Base-by-base conservation (phyloP, 208 protist species). In the Leishmania major region DNA sequence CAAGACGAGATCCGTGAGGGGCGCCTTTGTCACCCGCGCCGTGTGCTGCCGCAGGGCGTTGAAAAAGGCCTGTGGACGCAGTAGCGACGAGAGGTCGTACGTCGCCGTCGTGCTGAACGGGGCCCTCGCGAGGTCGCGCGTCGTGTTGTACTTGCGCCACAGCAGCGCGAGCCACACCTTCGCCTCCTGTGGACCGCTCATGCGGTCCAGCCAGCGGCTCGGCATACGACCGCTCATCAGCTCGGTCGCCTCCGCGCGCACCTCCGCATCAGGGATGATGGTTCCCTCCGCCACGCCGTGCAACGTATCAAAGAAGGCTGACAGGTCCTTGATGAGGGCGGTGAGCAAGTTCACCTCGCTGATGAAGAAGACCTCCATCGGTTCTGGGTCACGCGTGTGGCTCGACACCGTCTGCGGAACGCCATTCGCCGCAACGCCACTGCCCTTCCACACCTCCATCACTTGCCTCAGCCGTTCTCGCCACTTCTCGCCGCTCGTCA, bases 11-110 rank as follows among this genome's bases (percentile, higher is more conserved):
- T 97, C 93, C 13, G 95, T 96, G 53, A 99, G 90, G n/a, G 94
- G 75, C 15, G 77, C 59, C 75, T 88, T 84, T 66, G 84, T 87
- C 25, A 87, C 83, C 45, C 95, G 92, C 22, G 97, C 97, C 17
- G 97, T 99, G 90, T 98, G 88, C 91, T 99, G 96, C 5, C 97
- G 95, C 51, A 99, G 86, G 7, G 98, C 97, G 84, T 99, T 99
- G 77, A 99, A 92, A 86, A 99, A 99, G 66, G 97, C 97, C 59
- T 94, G 80, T 13, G 98, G 98, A 3, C 95, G 94, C 80, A 99
- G 95, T 75, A 99, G 86, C 76, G 95, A 84, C 37, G 87, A 83
- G 19, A 99, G 85, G 78, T 97, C 88, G 80, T 99, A 92, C 22
- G 71, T 79, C 22, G 51, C 81, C 3, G 96, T 89, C 13, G 93